Conservation (phyloP, 805 yeast genomes). For the Kluyveromyces siamensis region DNA sequence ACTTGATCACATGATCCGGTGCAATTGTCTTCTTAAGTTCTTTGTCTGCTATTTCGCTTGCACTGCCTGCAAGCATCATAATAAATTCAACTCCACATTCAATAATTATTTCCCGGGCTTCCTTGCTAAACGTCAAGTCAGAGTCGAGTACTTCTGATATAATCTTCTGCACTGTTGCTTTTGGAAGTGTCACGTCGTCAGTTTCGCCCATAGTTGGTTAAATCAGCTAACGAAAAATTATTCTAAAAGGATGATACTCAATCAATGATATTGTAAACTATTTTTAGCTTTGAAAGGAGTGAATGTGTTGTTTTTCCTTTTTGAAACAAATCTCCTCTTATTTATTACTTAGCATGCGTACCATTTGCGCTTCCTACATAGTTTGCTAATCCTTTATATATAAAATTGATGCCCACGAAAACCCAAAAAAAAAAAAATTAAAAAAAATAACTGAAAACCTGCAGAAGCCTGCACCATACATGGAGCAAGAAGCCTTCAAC, state of each 20-base stretch:
- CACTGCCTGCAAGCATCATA: constrained; percentile 87
- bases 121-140: constrained; percentile 84
- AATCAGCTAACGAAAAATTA: not conserved
- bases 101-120: constrained; percentile 88
- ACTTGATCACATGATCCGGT: constrained; percentile 89
- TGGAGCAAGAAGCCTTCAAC: too few species aligned
- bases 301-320: too few species aligned
- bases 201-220: constrained; percentile 9
- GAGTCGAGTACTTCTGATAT: constrained; percentile 81
- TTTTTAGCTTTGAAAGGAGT: too few species aligned
- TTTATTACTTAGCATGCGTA: too few species aligned
- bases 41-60: constrained; percentile 91
- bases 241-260: not conserved
- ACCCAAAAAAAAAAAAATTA: not conserved
- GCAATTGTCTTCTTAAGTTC: constrained; percentile 96
- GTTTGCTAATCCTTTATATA: constrained; percentile 1
- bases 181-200: constrained; percentile 38
- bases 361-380: too few species aligned
- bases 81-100: constrained; percentile 95
- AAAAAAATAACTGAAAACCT: not conserved
- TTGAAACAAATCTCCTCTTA: too few species aligned
- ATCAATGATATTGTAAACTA: too few species aligned
- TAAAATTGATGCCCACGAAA: not conserved
- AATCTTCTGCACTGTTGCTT: constrained; percentile 93
- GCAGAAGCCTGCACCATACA: not conserved